Evolutionary conservation across 2,329 filamentous ascomycete genomes (phyloP), one percentile per base, ranked within the genome.

Genomic region (Clonostachys chloroleuca): DNA sequence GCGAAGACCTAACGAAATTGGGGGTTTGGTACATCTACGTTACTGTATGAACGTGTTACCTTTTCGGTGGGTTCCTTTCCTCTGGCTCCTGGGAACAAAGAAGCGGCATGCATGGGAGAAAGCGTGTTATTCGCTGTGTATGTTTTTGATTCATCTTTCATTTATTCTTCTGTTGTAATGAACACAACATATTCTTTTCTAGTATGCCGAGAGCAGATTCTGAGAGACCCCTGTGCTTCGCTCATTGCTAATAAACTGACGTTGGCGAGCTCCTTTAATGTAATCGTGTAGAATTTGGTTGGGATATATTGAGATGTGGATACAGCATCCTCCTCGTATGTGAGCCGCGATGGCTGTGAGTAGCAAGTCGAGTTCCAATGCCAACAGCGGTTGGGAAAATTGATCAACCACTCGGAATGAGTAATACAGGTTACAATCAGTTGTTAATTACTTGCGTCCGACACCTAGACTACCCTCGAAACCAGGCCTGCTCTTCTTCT

Each of bases 381-480:
- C 24, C 24, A 30, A 30, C 24, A 30, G 24, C 24, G 9, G 24
- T 30, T 30, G 24, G 5, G 24, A 30, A 30, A 30, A 30, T 30
- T 30, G 24, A 30, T 30, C 24, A 30, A 30, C 10, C 24, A 30
- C 24, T 30, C 9, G 24, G 9, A 30, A 8, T 10, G 24, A 10
- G 24, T 30, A 30, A 30, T 30, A 30, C 24, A 30, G 24, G 24
- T 30, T 30, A 30, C 8, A 30, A 30, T 30, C 24, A 30, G 12
- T 39, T 17, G 36, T 39, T 39, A n/a, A 45, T 58, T 62, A 72
- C 60, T 76, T 76, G 63, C 69, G 74, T 53, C 77, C 74, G 55
- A 81, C 63, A 52, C 74, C 78, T 61, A 92, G 86, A 51, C 67
- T 68, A 33, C 86, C 86, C 62, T 89, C 86, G 53, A 89, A 89